Conservation (phyloP, 2,329 filamentous ascomycete genomes). For the Trichoderma sp. region DNA sequence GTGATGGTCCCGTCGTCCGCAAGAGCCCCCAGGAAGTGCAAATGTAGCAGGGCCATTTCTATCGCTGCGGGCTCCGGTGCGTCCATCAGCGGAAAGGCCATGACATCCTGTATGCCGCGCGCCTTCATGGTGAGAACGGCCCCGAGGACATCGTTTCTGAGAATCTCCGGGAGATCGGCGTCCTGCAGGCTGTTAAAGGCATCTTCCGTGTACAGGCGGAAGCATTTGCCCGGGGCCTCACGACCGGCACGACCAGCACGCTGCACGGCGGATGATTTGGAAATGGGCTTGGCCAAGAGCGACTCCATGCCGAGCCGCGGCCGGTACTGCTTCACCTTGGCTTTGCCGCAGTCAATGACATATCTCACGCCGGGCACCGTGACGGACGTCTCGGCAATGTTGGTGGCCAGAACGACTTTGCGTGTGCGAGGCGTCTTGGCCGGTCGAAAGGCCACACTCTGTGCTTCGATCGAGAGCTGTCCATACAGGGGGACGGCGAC, state of each 20-base stretch:
- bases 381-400: conserved; percentile 98
- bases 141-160: conserved; percentile 84
- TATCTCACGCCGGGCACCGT: conserved; percentile 91
- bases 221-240: conserved; percentile 89
- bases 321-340: conserved; percentile 91
- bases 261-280: conserved; percentile 90
- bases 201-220: conserved; percentile 80
- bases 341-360: conserved; percentile 91
- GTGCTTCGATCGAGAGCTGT: conserved; percentile 81
- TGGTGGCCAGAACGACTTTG: conserved; percentile 90
- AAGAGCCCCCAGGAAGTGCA: conserved; percentile 78
- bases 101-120: conserved; percentile 78
- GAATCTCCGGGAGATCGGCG: conserved; percentile 82
- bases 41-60: conserved; percentile 77
- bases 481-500: conserved; percentile 82
- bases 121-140: conserved; percentile 93
- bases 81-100: conserved; percentile 84
- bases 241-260: conserved; percentile 88
- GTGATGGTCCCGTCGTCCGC: conserved; percentile 74
- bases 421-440: conserved; percentile 71
- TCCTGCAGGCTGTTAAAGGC: conserved; percentile 71
- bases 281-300: conserved; percentile 85
- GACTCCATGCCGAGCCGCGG: conserved; percentile 85
- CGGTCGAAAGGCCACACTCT: conserved; percentile 82
- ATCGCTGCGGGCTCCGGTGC: conserved; percentile 75